Percentiles rank a stretch among this genome's conserved stretches.
These are phyloP conservation scores for Phytophthora palmivora DNA, from an alignment of 352 stramenopile species.

Conservation along the genomic window DNA sequence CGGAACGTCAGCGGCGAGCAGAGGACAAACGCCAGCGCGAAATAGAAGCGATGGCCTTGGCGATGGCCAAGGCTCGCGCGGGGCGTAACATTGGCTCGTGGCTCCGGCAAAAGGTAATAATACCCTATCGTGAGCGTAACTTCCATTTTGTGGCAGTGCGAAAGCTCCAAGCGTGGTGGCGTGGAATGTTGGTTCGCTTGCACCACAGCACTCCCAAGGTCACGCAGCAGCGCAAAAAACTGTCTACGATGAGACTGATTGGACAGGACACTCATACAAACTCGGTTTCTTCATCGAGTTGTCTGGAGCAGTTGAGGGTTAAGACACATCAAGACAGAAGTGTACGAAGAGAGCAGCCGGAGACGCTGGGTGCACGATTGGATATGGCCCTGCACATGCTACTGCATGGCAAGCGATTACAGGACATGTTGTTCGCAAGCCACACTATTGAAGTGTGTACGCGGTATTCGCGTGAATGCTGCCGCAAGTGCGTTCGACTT, in stretches of 20 bases:
- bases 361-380: slow-evolving; percentile 66
- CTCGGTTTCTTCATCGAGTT: not conserved
- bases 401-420: slow-evolving; percentile 83
- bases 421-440: slow-evolving; percentile 93
- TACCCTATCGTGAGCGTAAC: slow-evolving; percentile 37
- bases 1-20: slow-evolving; percentile 26
- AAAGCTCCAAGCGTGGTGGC: slow-evolving; percentile 76
- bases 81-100: slow-evolving; percentile 33
- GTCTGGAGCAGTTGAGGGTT: slow-evolving; percentile 28
- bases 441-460: slow-evolving; percentile 94
- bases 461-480: slow-evolving; percentile 91
- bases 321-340: slow-evolving; percentile 25
- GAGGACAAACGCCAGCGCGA: slow-evolving; percentile 39
- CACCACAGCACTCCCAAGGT: slow-evolving; percentile 47
- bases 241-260: slow-evolving; percentile 63
- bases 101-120: slow-evolving; percentile 35
- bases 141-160: slow-evolving; percentile 30
- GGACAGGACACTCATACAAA: slow-evolving; percentile 1
- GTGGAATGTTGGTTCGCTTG: slow-evolving; percentile 67
- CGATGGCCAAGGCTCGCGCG: slow-evolving; percentile 32
- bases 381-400: slow-evolving; percentile 82
- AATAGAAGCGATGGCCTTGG: slow-evolving; percentile 30
- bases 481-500: slow-evolving; percentile 86
- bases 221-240: slow-evolving; percentile 61
- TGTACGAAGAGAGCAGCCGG: slow-evolving; percentile 36